Conservation (phyloP, 805 yeast species). For the Candida tibetensis region DNA sequence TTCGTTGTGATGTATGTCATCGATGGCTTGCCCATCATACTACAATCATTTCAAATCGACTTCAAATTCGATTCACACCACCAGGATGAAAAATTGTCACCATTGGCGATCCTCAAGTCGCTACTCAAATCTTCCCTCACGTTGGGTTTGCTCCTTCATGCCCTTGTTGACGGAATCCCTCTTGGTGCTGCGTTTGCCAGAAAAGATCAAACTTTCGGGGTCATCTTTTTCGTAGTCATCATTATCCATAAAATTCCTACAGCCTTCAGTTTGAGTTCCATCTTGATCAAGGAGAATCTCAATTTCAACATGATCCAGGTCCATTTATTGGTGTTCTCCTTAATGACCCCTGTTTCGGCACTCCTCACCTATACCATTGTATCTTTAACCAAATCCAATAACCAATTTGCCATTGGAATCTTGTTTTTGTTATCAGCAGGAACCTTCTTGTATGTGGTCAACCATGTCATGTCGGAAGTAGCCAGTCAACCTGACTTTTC, state of each 20-base stretch:
- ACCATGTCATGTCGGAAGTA: slow-evolving; percentile 53
- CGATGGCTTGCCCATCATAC: slow-evolving; percentile 32
- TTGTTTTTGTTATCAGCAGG: slow-evolving; percentile 67
- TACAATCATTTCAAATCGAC: slow-evolving; percentile 8
- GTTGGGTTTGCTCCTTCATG: slow-evolving; percentile 63
- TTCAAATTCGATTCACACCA: slow-evolving; percentile 8
- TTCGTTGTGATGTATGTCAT: slow-evolving; percentile 51
- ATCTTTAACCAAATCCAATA: slow-evolving; percentile 23
- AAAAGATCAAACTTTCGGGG: slow-evolving; percentile 34
- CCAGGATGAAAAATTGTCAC: background rate
- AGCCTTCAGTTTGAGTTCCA: slow-evolving; percentile 60
- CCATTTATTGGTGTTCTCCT: slow-evolving; percentile 53
- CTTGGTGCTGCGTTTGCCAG: slow-evolving; percentile 56
- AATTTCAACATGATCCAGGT: slow-evolving; percentile 31
- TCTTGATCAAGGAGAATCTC: slow-evolving; percentile 44
- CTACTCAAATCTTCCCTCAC: slow-evolving; percentile 48
- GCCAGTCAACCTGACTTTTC: slow-evolving; percentile 1
- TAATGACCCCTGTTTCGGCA: slow-evolving; percentile 62
- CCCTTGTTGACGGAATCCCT: slow-evolving; percentile 71
- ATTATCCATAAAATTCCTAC: slow-evolving; percentile 75
- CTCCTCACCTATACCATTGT: slow-evolving; percentile 45
- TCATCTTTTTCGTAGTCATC: slow-evolving; percentile 56
- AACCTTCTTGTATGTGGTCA: slow-evolving; percentile 67
- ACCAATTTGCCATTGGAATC: slow-evolving; percentile 47
- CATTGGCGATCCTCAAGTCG: slow-evolving; percentile 12